Conservation (phyloP, 352 stramenopile genomes). For the Phytophthora sp. region DNA sequence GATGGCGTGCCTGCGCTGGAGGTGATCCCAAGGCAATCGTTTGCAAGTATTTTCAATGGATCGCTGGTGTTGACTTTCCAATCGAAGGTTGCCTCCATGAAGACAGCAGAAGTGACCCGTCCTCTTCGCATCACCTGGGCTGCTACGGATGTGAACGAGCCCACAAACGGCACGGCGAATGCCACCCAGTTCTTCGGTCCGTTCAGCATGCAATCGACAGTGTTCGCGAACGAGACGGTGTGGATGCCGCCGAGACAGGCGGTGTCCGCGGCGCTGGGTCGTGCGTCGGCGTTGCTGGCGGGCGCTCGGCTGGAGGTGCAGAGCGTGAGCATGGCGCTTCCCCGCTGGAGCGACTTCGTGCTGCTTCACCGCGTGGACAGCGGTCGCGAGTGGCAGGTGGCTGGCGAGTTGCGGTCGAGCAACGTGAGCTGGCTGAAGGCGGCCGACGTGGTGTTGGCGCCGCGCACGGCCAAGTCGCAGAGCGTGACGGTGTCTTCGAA, state of each 20-base stretch:
- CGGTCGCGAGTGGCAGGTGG: constrained; percentile 7
- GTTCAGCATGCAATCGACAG: constrained; percentile 7
- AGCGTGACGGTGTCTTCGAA: constrained; percentile 33
- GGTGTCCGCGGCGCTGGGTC: constrained; percentile 19
- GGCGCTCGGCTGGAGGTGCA: constrained; percentile 2
- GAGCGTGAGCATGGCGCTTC: constrained; percentile 7
- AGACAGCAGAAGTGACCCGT: too few species aligned
- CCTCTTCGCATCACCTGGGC: too few species aligned
- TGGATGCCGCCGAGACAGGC: constrained; percentile 23
- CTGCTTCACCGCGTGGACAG: constrained; percentile 3
- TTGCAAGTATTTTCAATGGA: too few species aligned
- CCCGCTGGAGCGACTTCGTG: constrained; percentile 14
- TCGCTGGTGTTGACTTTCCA: too few species aligned
- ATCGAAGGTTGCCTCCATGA: too few species aligned
- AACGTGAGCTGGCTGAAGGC: constrained; percentile 25
- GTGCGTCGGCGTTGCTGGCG: constrained; percentile 3
- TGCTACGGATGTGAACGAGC: too few species aligned
- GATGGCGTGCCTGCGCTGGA: too few species aligned
- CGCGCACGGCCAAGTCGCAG: constrained; percentile 28
- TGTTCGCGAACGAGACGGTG: too few species aligned
- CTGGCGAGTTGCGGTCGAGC: constrained; percentile 14
- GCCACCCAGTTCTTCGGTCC: too few species aligned
- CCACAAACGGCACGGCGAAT: too few species aligned
- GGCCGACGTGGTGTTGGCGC: constrained; percentile 31
- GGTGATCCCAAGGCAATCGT: too few species aligned